phyloP scores from a whole-genome alignment of 495 filamentous ascomycete genomes.

The Pseudoneurospora amorphoporcata region DNA sequence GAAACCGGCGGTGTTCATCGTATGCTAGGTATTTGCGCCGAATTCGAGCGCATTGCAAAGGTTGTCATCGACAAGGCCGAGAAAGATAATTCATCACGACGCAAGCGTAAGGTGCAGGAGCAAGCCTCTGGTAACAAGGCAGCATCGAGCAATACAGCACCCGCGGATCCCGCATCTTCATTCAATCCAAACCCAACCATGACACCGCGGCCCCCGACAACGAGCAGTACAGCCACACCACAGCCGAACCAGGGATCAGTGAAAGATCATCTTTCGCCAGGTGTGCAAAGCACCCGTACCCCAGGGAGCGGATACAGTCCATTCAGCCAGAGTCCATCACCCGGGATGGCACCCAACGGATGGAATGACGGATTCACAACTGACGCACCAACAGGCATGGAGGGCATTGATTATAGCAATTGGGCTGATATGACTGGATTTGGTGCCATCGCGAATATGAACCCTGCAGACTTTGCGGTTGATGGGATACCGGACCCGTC shows the following conservation, averaged over 20 bases:
- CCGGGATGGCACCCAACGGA: slow-evolving; percentile 19
- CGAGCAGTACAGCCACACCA: slow-evolving; percentile 25
- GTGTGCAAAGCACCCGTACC: slow-evolving; percentile 28
- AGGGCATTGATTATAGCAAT: slow-evolving; percentile 27
- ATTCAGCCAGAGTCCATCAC: slow-evolving; percentile 21
- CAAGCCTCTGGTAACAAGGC: slow-evolving; percentile 16
- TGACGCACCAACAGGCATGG: slow-evolving; percentile 6
- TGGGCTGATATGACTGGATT: slow-evolving; percentile 42
- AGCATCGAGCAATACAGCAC: slow-evolving; percentile 8
- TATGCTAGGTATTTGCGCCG: slow-evolving; percentile 85
- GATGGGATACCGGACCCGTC: slow-evolving; percentile 32
- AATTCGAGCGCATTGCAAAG: slow-evolving; percentile 91
- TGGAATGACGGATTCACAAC: slow-evolving; percentile 21
- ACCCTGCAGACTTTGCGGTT: neutral
- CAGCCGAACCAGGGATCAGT: slow-evolving; percentile 17
- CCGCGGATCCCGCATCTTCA: slow-evolving; percentile 17
- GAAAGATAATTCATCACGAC: slow-evolving; percentile 60
- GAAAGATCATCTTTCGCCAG: slow-evolving; percentile 29
- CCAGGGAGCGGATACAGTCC: slow-evolving; percentile 24
- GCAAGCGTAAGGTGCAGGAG: slow-evolving; percentile 68
- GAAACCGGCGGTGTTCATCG: slow-evolving; percentile 80
- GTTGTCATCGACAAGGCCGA: slow-evolving; percentile 87
- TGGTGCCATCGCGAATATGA: slow-evolving; percentile 12
- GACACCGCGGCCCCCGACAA: slow-evolving; percentile 21
- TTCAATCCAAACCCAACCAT: slow-evolving; percentile 24